Evolutionary conservation across 768 basidiomycete genomes (phyloP), one percentile per base, ranked within the genome.

Genomic region (Rhodotorula graminis): DNA sequence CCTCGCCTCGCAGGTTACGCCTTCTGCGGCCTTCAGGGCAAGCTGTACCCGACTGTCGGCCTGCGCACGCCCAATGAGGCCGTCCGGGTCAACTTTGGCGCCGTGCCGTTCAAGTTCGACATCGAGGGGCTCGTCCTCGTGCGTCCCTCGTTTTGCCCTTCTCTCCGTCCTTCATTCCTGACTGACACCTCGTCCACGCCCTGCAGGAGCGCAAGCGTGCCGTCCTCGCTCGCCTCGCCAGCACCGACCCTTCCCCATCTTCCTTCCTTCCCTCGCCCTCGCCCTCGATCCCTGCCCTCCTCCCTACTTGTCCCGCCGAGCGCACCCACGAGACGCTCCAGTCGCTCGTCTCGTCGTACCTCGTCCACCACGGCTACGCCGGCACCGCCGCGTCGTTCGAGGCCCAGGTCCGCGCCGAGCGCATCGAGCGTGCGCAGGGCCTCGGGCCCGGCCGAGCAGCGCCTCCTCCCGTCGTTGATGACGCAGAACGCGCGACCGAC

Each of bases 31-130:
- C 86, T 86, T 77, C 84, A 84, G 62, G 82, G 84, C 58, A 86
- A 88, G 33, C 79, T 96, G 37, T 93, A 89, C 79, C 94, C 95
- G 6, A 88, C 91, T n/a, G 86, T 96, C 69, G 94, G 93, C 37
- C 84, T 98, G 66, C 89, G 90, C 62, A 89, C 93, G 77, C 82
- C 84, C 1, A 86, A 86, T 47, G 95, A 98, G 81, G 84, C 86
- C 21, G 82, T 97, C 52, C 86, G 87, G 47, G 89, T 88, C 78
- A 97, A 98, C 82, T 94, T 98, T 80, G 92, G 92, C 40, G 88
- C 89, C 79, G 87, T 87, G 16, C 85, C 88, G 7, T 98, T 97
- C 86, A 85, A 84, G 76, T 97, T 87, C 80, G 93, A 96, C 80
- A 95, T 98, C 78, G 90, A 93, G 67, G 86, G 88, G 61, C 87